Evolutionary conservation across 116 monocot genomes (phyloP).

Genomic region (Cymodocea nodosa): DNA sequence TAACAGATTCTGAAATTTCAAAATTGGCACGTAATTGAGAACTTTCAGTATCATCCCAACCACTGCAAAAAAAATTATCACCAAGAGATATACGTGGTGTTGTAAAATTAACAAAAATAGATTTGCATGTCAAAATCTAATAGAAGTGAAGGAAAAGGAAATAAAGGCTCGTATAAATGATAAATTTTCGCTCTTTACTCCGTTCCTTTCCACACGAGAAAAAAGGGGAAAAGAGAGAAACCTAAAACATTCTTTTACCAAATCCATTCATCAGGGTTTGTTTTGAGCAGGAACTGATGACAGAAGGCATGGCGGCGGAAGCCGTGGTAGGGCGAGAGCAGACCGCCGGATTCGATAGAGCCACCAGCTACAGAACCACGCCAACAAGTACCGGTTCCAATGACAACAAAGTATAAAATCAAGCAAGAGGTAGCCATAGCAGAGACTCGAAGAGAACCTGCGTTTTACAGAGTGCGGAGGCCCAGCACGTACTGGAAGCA

Average conservation of each 20-base stretch:
- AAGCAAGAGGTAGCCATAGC: background rate
- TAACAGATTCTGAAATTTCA: conserved; percentile 25
- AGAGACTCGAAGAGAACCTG: conserved; percentile 3
- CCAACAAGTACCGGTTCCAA: background rate
- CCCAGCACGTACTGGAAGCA: conserved; percentile 1
- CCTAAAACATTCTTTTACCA: background rate
- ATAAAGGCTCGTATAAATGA: background rate
- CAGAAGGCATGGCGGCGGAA: background rate
- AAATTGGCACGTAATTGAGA: background rate
- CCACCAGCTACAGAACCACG: background rate
- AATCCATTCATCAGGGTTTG: background rate
- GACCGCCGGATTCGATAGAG: conserved; percentile 4
- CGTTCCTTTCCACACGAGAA: background rate
- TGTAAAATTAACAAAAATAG: background rate
- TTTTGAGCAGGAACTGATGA: conserved; percentile 5
- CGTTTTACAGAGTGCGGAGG: conserved; percentile 4
- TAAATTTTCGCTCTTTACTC: background rate
- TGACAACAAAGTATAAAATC: background rate
- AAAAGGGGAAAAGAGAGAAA: background rate
- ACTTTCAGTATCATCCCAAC: background rate
- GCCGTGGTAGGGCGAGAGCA: background rate
- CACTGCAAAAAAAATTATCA: background rate
- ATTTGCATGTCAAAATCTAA: background rate
- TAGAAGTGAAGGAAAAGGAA: background rate
- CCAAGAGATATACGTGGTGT: background rate